phyloP scores from a whole-genome alignment of 2,329 filamentous ascomycete genomes.

The Thermothelomyces thermophilus region DNA sequence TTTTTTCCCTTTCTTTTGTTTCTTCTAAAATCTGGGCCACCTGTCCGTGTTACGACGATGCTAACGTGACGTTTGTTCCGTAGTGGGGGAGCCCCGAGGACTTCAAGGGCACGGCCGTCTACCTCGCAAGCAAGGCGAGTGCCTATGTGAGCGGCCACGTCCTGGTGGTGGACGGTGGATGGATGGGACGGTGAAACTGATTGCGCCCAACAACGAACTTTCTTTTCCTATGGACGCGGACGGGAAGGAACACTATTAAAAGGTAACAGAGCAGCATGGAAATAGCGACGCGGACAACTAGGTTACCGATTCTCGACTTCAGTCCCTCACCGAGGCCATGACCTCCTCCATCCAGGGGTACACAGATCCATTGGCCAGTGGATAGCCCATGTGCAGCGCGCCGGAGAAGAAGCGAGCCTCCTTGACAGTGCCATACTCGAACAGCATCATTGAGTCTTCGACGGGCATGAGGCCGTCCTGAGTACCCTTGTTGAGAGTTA shows the following conservation, averaged over 20 bases:
- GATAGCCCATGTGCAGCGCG: slow-evolving; percentile 62
- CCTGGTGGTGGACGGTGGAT: slow-evolving; percentile 80
- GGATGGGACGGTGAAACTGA: slow-evolving; percentile 71
- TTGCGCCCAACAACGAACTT: neutral
- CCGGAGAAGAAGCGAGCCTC: slow-evolving; percentile 58
- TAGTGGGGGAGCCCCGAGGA: slow-evolving; percentile 76
- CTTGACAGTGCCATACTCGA: slow-evolving; percentile 59
- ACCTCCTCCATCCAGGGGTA: slow-evolving; percentile 58
- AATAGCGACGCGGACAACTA: too few species aligned
- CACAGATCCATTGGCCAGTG: slow-evolving; percentile 48
- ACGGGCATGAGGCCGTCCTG: slow-evolving; percentile 61
- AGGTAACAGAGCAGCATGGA: neutral
- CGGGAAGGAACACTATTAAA: neutral
- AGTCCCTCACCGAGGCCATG: slow-evolving; percentile 31
- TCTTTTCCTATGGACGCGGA: neutral
- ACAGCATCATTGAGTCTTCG: slow-evolving; percentile 58
- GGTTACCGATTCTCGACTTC: neutral
- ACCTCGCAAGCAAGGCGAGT: slow-evolving; percentile 68
- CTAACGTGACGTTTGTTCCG: neutral
- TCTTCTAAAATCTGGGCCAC: too few species aligned
- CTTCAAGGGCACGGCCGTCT: slow-evolving; percentile 78
- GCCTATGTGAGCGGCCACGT: slow-evolving; percentile 77
- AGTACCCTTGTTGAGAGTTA: slow-evolving; percentile 43
- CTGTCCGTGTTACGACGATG: too few species aligned
- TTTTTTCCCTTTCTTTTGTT: neutral